Evolutionary conservation across 1,139 yeast species (phyloP).

Genomic region (Zhuliangozyma blackwelliae): DNA sequence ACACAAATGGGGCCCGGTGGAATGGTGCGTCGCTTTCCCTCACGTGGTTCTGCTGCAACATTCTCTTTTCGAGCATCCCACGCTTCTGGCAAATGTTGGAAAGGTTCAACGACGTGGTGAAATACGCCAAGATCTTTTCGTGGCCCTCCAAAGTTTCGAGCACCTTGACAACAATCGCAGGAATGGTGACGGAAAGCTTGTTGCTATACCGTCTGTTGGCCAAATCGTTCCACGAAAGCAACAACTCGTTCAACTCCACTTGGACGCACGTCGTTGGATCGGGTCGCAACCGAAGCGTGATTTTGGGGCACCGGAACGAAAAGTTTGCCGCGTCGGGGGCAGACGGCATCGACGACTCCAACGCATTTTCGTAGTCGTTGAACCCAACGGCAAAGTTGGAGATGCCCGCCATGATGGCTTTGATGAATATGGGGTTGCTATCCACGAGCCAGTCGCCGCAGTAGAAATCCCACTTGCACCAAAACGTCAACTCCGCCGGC

Average conservation of each 20-base stretch:
- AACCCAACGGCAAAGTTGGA: slow-evolving; percentile 58
- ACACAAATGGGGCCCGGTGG: slow-evolving; percentile 70
- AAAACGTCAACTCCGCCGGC: slow-evolving; percentile 81
- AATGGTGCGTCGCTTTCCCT: slow-evolving; percentile 75
- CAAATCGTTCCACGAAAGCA: slow-evolving; percentile 59
- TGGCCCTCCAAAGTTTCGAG: slow-evolving; percentile 17
- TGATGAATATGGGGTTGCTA: slow-evolving; percentile 47
- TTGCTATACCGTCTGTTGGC: slow-evolving; percentile 64
- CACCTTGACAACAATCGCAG: slow-evolving; percentile 34
- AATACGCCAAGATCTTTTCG: slow-evolving; percentile 19
- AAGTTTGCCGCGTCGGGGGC: slow-evolving; percentile 70
- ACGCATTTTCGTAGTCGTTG: slow-evolving; percentile 69
- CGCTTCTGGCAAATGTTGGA: slow-evolving; percentile 59
- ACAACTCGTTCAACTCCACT: slow-evolving; percentile 32
- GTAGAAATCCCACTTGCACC: slow-evolving; percentile 84
- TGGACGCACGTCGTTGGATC: slow-evolving; percentile 15
- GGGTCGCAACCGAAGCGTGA: slow-evolving; percentile 20
- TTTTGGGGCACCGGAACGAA: slow-evolving; percentile 38
- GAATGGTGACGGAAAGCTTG: slow-evolving; percentile 48
- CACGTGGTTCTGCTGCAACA: slow-evolving; percentile 62
- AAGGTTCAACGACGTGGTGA: slow-evolving; percentile 54
- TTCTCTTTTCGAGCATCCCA: slow-evolving; percentile 43
- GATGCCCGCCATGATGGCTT: slow-evolving; percentile 40
- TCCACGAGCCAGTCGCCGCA: slow-evolving; percentile 56
- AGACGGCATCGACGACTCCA: slow-evolving; percentile 52